A percentile compares a stretch with the other conserved stretches of the same genome.
Conservation (phyloP, 768 basidiomycete species). For the Amanita polypyramis region DNA sequence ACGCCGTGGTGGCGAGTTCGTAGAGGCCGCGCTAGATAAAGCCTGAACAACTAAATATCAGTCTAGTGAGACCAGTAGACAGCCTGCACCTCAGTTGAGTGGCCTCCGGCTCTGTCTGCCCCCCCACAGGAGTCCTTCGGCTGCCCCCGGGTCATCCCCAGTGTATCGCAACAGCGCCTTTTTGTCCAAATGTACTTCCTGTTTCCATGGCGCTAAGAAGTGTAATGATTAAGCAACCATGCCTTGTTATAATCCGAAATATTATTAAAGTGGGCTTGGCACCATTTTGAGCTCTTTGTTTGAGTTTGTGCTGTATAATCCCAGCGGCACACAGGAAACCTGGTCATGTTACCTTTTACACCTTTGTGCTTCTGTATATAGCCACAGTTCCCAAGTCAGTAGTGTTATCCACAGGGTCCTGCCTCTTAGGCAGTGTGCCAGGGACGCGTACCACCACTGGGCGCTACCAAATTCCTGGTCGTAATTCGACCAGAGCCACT, state of each 20-base stretch:
- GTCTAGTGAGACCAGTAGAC: background rate
- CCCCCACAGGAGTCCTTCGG: background rate
- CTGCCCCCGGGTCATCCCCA: background rate
- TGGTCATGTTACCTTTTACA: background rate
- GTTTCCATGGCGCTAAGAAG: constrained; percentile 2
- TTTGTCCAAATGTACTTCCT: background rate
- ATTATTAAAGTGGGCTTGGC: background rate
- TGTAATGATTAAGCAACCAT: too few relatives aligned
- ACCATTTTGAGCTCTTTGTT: background rate
- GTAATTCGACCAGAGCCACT: too few relatives aligned
- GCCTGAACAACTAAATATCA: background rate
- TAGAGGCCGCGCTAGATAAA: background rate
- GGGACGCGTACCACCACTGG: too few relatives aligned
- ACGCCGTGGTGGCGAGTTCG: background rate
- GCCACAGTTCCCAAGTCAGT: background rate
- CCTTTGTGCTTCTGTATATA: background rate
- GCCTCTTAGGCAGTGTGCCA: background rate
- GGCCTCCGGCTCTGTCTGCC: background rate
- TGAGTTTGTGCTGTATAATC: background rate
- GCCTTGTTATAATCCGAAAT: background rate
- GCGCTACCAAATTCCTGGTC: background rate
- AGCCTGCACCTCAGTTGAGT: background rate
- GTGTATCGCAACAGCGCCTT: background rate
- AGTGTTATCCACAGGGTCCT: background rate
- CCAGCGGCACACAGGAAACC: background rate